Conservation (phyloP, 495 filamentous ascomycete genomes). For the Xylaria bambusicola region DNA sequence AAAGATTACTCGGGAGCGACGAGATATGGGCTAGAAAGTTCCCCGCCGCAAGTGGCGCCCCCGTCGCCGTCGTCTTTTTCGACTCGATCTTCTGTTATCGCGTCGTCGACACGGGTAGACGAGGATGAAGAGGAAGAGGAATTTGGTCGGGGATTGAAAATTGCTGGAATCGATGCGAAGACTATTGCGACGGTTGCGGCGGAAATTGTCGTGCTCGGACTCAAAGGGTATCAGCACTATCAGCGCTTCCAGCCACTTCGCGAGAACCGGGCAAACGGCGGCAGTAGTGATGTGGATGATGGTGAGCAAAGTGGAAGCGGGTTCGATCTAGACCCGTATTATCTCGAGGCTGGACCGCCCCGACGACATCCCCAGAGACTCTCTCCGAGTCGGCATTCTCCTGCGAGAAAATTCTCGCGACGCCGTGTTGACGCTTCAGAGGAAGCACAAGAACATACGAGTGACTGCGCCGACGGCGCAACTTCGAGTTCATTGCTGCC, state of each 20-base stretch:
- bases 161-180: not conserved
- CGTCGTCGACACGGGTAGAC: too few relatives aligned
- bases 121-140: too few relatives aligned
- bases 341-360: constrained; percentile 7
- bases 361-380: not conserved
- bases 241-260: too few relatives aligned
- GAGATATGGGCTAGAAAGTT: not conserved
- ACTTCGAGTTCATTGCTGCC: not conserved
- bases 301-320: not conserved
- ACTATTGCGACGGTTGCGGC: not conserved
- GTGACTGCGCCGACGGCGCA: not conserved
- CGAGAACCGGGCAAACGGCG: not conserved
- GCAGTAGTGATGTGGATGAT: not conserved
- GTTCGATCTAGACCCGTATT: not conserved
- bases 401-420: not conserved
- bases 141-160: not conserved
- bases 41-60: too few relatives aligned
- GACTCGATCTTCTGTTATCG: too few relatives aligned
- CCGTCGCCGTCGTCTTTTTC: too few relatives aligned
- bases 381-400: not conserved
- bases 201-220: not conserved
- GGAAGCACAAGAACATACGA: not conserved
- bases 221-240: not conserved
- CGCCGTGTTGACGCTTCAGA: not conserved
- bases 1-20: too few relatives aligned